Conservation (phyloP, 345 rosid species). For the Populus davidiana region DNA sequence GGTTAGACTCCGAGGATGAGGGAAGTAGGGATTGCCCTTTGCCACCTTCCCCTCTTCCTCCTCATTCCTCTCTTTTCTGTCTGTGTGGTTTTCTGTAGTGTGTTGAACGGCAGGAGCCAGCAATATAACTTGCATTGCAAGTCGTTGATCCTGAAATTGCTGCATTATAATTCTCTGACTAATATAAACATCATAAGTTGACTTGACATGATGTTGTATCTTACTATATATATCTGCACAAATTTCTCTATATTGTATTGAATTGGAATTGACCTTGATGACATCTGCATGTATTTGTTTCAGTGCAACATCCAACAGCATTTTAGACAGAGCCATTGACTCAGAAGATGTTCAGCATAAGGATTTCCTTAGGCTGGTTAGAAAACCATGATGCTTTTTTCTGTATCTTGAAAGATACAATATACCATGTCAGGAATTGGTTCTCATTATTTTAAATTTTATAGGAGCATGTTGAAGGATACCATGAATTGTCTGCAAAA, state of each 20-base stretch:
- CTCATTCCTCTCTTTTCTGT: background rate
- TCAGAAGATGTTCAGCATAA: conserved; percentile 92
- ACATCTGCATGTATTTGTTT: conserved; percentile 15
- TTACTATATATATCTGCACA: background rate
- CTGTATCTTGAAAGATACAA: background rate
- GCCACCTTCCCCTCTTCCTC: background rate
- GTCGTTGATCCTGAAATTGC: background rate
- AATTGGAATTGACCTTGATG: conserved; percentile 11
- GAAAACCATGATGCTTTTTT: conserved; percentile 1
- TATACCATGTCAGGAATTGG: background rate
- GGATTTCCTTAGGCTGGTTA: conserved; percentile 95
- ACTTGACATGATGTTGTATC: background rate
- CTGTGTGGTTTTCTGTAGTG: background rate
- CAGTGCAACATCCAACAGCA: conserved; percentile 96
- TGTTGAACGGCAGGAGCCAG: background rate
- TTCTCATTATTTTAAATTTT: conserved; percentile 14
- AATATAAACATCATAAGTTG: background rate
- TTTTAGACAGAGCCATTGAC: conserved; percentile 93
- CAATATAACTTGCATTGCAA: background rate
- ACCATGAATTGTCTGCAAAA: conserved; percentile 94
- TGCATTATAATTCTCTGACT: background rate
- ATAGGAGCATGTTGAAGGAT: conserved; percentile 97
- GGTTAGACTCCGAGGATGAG: background rate
- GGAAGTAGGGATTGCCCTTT: background rate
- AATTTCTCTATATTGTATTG: background rate